A percentile compares a stretch with the other conserved stretches of the same genome.
phyloP scores from a whole-genome alignment of 192 early-diverging fungal species.

The Allomyces javanicus region DNA sequence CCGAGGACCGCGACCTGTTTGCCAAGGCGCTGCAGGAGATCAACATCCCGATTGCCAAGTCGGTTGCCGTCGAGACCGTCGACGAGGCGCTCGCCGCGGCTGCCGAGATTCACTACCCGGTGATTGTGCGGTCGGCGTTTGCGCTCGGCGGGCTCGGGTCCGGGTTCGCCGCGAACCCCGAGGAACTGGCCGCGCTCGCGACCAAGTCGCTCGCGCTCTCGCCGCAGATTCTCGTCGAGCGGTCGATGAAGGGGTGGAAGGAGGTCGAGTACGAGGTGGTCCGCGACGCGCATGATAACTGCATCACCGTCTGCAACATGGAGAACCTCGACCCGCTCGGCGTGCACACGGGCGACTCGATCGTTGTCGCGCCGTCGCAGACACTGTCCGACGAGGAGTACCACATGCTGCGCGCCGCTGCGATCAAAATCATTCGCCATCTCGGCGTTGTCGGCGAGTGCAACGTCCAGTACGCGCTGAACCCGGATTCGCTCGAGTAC shows the following conservation, averaged over 20 bases:
- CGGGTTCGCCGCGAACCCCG: conserved; percentile 64
- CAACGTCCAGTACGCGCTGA: conserved; percentile 93
- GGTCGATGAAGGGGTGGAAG: conserved; percentile 97
- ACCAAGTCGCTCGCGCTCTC: conserved; percentile 67
- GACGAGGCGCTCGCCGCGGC: conserved; percentile 75
- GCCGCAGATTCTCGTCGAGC: conserved; percentile 89
- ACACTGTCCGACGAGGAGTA: conserved; percentile 93
- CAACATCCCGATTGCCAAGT: conserved; percentile 71
- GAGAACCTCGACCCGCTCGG: conserved; percentile 99
- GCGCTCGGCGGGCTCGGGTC: conserved; percentile 93
- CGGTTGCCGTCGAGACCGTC: conserved; percentile 67
- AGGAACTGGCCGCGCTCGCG: conserved; percentile 53
- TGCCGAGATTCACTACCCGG: conserved; percentile 68
- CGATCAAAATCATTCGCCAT: conserved; percentile 88
- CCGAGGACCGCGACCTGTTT: conserved; percentile 91
- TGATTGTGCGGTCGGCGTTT: conserved; percentile 87
- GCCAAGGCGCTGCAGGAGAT: conserved; percentile 76
- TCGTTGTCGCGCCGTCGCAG: conserved; percentile 91
- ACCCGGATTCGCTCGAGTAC: conserved; percentile 73
- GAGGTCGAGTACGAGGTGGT: conserved; percentile 99
- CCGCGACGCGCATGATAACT: conserved; percentile 89
- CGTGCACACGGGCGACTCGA: conserved; percentile 96
- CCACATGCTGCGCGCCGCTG: conserved; percentile 83
- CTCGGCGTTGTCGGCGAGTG: conserved; percentile 96
- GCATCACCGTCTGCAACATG: conserved; percentile 99